Conservation (phyloP, 2,329 filamentous ascomycete species). For the Periconia sp. region DNA sequence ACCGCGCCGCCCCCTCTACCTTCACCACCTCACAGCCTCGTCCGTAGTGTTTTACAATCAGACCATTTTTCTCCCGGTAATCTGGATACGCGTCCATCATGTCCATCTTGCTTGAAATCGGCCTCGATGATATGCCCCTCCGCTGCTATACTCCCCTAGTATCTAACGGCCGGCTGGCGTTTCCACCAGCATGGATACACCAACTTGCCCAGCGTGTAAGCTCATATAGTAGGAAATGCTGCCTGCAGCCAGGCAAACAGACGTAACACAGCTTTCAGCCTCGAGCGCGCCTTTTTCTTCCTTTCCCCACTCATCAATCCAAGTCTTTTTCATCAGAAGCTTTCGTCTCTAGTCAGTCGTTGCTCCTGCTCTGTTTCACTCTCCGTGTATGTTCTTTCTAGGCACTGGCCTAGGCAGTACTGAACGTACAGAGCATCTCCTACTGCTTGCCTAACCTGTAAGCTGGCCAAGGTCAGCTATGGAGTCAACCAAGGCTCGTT, state of each 20-base stretch:
- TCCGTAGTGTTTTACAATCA: slow-evolving; percentile 11
- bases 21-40: slow-evolving; percentile 5
- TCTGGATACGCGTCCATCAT: slow-evolving; percentile 15
- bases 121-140: slow-evolving; percentile 19
- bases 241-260: slow-evolving; percentile 28
- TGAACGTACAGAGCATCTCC: neutral
- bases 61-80: slow-evolving; percentile 18
- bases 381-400: neutral
- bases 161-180: slow-evolving; percentile 5
- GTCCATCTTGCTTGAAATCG: slow-evolving; percentile 18
- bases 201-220: slow-evolving; percentile 11
- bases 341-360: slow-evolving; percentile 2
- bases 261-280: slow-evolving; percentile 31
- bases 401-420: neutral
- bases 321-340: neutral
- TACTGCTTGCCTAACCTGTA: neutral
- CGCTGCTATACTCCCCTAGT: slow-evolving; percentile 14
- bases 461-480: neutral
- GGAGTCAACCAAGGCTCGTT: slow-evolving; percentile 20
- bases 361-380: neutral
- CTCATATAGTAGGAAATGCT: slow-evolving; percentile 33
- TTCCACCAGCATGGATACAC: slow-evolving; percentile 8
- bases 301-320: no score
- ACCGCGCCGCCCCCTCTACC: slow-evolving; percentile 6
- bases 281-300: slow-evolving; percentile 12